A percentile compares a stretch with the other conserved stretches of the same genome.
Evolutionary conservation across 73 alveolate genomes (phyloP).

Genomic region (Diophrys sp.): DNA sequence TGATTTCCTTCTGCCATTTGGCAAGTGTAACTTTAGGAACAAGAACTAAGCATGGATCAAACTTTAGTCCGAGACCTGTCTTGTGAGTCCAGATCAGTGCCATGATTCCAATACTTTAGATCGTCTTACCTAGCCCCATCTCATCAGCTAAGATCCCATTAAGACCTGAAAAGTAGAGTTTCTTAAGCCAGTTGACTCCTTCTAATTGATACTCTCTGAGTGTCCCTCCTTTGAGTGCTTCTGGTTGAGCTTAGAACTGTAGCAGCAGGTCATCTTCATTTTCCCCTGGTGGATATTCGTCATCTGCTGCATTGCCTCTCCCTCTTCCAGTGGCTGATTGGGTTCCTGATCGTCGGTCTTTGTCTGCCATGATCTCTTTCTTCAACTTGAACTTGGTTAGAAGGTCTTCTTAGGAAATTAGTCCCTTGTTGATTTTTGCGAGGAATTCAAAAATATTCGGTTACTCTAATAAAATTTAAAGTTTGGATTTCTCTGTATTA

Average conservation of each 20-base stretch:
- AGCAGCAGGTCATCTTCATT: slow-evolving; percentile 6
- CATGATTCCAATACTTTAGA: slow-evolving; percentile 88
- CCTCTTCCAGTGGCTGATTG: slow-evolving; percentile 4
- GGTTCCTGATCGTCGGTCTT: slow-evolving; percentile 1
- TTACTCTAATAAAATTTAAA: slow-evolving; percentile 44
- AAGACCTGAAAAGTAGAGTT: slow-evolving; percentile 77
- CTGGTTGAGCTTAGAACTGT: slow-evolving; percentile 76
- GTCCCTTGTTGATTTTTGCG: slow-evolving; percentile 48
- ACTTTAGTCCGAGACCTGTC: slow-evolving; percentile 52
- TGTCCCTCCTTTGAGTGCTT: slow-evolving; percentile 73
- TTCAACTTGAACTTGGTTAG: neutral
- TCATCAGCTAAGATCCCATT: slow-evolving; percentile 98
- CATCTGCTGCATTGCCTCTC: slow-evolving; percentile 8
- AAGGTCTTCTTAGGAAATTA: slow-evolving; percentile 4
- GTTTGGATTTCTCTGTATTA: slow-evolving; percentile 42
- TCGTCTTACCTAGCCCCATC: slow-evolving; percentile 98
- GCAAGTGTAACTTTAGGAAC: slow-evolving; percentile 94
- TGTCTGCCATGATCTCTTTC: neutral
- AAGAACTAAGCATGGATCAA: slow-evolving; percentile 27
- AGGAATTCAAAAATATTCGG: slow-evolving; percentile 61
- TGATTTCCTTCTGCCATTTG: slow-evolving; percentile 94
- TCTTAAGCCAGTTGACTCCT: slow-evolving; percentile 93
- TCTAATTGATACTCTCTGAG: slow-evolving; percentile 88
- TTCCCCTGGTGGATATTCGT: slow-evolving; percentile 7
- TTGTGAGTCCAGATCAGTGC: slow-evolving; percentile 59